phyloP scores from a whole-genome alignment of 345 rosid genomes.

The Triadica sebifera region DNA sequence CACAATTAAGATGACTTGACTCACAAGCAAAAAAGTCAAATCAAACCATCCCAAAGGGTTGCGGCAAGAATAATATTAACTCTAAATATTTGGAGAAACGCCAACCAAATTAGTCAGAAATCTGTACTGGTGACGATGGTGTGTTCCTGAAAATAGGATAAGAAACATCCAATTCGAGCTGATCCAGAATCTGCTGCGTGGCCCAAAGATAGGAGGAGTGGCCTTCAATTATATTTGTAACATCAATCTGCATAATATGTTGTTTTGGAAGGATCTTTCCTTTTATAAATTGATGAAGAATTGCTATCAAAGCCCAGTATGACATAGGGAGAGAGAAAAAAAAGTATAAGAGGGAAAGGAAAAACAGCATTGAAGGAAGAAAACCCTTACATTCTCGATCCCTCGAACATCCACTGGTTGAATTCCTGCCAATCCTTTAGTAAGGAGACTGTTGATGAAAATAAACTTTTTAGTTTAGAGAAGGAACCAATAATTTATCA shows the following conservation, averaged over 20 bases:
- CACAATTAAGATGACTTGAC: too few species aligned
- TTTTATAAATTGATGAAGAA: background rate
- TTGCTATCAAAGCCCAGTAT: background rate
- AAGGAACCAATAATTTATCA: background rate
- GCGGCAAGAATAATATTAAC: background rate
- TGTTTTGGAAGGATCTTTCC: background rate
- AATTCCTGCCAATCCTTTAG: slow-evolving; percentile 95
- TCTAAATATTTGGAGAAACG: background rate
- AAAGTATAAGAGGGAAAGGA: background rate
- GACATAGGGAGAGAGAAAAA: background rate
- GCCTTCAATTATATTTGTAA: slow-evolving; percentile 74
- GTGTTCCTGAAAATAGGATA: slow-evolving; percentile 63
- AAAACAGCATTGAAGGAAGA: background rate
- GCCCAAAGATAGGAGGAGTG: slow-evolving; percentile 92
- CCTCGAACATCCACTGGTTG: slow-evolving; percentile 72
- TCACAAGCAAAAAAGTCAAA: too few species aligned
- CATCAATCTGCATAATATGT: slow-evolving; percentile 55
- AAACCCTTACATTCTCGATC: slow-evolving; percentile 71
- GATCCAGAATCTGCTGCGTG: slow-evolving; percentile 64
- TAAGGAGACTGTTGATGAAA: slow-evolving; percentile 52
- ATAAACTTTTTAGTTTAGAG: slow-evolving; percentile 4
- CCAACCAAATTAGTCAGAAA: background rate
- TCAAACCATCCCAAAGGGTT: too few species aligned
- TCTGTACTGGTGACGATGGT: slow-evolving; percentile 7
- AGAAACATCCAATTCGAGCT: slow-evolving; percentile 77